phyloP scores from a whole-genome alignment of 140 eudicot genomes.

The Senecio squalidus region DNA sequence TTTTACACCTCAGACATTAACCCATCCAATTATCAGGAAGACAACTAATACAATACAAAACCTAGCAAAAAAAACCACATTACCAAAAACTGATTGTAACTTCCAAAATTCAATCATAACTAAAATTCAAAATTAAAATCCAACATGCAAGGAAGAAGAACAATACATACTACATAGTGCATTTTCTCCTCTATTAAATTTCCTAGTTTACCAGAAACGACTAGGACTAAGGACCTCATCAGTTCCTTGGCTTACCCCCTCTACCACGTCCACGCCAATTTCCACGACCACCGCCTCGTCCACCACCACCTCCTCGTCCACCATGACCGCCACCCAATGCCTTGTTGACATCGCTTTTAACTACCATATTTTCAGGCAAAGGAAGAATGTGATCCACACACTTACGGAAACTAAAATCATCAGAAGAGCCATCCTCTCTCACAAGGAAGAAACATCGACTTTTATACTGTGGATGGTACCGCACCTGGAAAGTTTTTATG shows the following conservation, averaged over 20 bases:
- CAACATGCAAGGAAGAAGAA: conserved; percentile 16
- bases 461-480: conserved; percentile 71
- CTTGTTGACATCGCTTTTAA: conserved; percentile 63
- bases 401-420: conserved; percentile 96
- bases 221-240: background rate
- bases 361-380: conserved; percentile 84
- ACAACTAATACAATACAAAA: background rate
- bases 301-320: conserved; percentile 28
- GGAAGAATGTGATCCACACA: conserved; percentile 94
- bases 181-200: conserved; percentile 5
- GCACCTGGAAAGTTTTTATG: conserved; percentile 55
- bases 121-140: conserved; percentile 9
- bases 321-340: conserved; percentile 51
- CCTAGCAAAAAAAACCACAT: background rate
- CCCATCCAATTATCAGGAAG: background rate
- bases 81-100: background rate
- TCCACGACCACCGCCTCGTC: conserved; percentile 45
- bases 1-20: background rate
- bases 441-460: conserved; percentile 82
- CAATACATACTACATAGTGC: conserved; percentile 14
- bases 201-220: background rate
- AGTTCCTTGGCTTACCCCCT: conserved; percentile 51
- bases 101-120: background rate
- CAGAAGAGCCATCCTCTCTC: conserved; percentile 62
- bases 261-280: conserved; percentile 65